A percentile compares a stretch with the other conserved stretches of the same genome.
These are phyloP conservation scores for Neurospora sp. DNA, from an alignment of 495 filamentous ascomycete species.

Conservation along the genomic window DNA sequence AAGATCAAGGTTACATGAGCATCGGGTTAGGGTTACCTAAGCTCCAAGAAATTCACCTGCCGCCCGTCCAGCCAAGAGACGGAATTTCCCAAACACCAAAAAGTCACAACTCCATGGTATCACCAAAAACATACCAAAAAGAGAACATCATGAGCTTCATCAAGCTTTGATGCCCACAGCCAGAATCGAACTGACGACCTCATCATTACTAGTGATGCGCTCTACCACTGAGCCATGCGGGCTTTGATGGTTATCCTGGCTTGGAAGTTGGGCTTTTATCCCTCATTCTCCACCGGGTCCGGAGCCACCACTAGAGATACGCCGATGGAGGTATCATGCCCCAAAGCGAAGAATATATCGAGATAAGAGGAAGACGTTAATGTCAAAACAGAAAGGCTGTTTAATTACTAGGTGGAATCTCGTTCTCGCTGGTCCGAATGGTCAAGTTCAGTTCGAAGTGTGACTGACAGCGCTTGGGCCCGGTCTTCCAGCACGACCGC, in stretches of 20 bases:
- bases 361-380: too few relatives aligned
- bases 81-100: not conserved
- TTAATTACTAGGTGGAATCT: too few relatives aligned
- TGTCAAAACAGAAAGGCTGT: too few relatives aligned
- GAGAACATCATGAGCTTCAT: not conserved
- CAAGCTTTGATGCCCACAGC: not conserved
- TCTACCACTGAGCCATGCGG: not conserved
- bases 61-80: not conserved
- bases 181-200: not conserved
- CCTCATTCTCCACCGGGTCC: not conserved
- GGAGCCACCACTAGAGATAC: not conserved
- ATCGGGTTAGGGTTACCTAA: not conserved
- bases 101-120: not conserved
- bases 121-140: not conserved
- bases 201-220: not conserved
- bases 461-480: too few relatives aligned
- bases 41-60: not conserved
- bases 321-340: not conserved
- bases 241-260: not conserved
- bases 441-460: too few relatives aligned
- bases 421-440: too few relatives aligned
- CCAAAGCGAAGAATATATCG: not conserved
- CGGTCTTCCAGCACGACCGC: too few relatives aligned
- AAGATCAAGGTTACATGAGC: not conserved
- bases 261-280: not conserved